These are phyloP conservation scores for Glaciozyma martinii DNA, from an alignment of 768 basidiomycete genomes.

Conservation along the genomic window DNA sequence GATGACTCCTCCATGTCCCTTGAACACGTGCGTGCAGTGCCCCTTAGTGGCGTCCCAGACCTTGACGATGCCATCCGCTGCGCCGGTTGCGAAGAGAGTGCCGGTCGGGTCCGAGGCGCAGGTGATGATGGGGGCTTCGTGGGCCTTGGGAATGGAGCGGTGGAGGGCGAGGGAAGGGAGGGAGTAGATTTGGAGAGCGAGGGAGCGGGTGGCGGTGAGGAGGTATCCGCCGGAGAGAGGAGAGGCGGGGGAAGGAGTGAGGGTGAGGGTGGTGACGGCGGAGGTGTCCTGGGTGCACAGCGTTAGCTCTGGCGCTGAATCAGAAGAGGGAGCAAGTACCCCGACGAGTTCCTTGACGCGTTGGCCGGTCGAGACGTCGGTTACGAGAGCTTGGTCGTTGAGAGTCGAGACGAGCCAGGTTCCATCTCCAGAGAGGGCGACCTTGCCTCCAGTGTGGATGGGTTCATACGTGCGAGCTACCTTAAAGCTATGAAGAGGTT, in stretches of 20 bases:
- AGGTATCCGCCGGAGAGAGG: constrained; percentile 47
- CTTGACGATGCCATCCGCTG: constrained; percentile 92
- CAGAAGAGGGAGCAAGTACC: too few relatives aligned
- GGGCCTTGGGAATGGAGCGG: constrained; percentile 71
- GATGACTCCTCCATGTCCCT: constrained; percentile 95
- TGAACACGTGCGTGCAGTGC: constrained; percentile 86
- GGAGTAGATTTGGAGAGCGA: constrained; percentile 73
- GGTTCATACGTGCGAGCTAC: constrained; percentile 28
- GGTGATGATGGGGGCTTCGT: constrained; percentile 88
- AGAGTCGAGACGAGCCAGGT: constrained; percentile 73
- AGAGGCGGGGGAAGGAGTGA: constrained; percentile 59
- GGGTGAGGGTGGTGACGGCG: constrained; percentile 69
- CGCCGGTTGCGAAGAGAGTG: constrained; percentile 85
- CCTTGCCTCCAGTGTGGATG: constrained; percentile 69
- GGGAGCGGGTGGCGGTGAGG: constrained; percentile 67
- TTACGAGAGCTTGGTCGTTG: constrained; percentile 72
- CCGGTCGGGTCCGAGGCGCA: constrained; percentile 75
- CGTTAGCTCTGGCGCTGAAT: neutral
- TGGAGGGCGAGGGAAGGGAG: constrained; percentile 46
- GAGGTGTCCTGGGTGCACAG: constrained; percentile 59
- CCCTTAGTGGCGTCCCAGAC: constrained; percentile 87
- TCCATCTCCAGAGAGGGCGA: constrained; percentile 70
- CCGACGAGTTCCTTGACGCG: constrained; percentile 70
- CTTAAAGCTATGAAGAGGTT: constrained; percentile 22
- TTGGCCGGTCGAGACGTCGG: constrained; percentile 70